These are phyloP conservation scores for Candida tibetensis DNA, from an alignment of 805 yeast genomes.

Conservation along the genomic window DNA sequence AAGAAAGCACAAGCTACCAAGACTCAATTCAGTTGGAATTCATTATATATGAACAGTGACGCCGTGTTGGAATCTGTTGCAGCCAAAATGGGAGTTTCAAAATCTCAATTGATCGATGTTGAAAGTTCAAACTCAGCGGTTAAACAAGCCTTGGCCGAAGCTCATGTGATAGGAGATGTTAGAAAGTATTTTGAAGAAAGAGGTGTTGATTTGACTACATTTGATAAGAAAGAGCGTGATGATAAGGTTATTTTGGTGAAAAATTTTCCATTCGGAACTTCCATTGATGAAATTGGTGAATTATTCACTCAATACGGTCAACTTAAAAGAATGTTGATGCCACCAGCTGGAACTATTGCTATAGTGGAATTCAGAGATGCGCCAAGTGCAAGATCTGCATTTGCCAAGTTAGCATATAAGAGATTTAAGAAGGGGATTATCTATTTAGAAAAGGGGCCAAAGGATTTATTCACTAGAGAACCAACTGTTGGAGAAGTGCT, in stretches of 20 bases:
- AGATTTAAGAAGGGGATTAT: conserved; percentile 83
- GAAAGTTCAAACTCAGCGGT: conserved; percentile 86
- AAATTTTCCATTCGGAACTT: conserved; percentile 88
- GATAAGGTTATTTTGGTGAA: conserved; percentile 81
- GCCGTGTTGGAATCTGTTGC: conserved; percentile 93
- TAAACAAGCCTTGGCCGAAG: conserved; percentile 95
- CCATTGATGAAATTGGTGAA: conserved; percentile 75
- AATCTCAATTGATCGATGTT: conserved; percentile 83
- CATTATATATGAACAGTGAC: conserved; percentile 84
- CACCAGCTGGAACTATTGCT: conserved; percentile 95
- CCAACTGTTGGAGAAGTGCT: conserved; percentile 38
- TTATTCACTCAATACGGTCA: conserved; percentile 79
- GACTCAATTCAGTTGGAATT: conserved; percentile 91
- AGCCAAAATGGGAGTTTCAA: conserved; percentile 72
- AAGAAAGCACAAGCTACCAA: conserved; percentile 82
- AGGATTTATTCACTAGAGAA: conserved; percentile 65
- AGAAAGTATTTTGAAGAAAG: conserved; percentile 79
- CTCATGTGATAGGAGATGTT: conserved; percentile 90
- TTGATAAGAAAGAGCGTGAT: conserved; percentile 65
- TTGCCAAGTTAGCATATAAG: conserved; percentile 80
- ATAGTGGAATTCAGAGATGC: conserved; percentile 83
- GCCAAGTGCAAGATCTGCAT: conserved; percentile 85
- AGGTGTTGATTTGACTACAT: conserved; percentile 80
- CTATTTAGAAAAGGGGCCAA: conserved; percentile 93
- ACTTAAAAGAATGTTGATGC: conserved; percentile 78